These are phyloP conservation scores for Lentinula boryana DNA, from an alignment of 768 basidiomycete genomes.

Conservation along the genomic window DNA sequence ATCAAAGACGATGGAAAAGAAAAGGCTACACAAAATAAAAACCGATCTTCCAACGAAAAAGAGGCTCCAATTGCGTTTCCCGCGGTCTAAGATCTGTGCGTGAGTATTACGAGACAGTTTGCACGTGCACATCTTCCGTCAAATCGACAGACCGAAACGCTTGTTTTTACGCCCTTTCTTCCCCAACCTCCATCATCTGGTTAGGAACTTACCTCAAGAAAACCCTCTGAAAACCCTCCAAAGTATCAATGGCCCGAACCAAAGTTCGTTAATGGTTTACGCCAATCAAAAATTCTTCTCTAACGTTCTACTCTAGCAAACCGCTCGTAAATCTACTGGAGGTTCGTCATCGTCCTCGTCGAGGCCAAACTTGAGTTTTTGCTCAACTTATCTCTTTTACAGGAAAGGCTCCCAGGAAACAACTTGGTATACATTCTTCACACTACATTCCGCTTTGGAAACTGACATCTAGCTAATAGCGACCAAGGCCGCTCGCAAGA, in stretches of 20 bases:
- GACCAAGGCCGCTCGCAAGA: constrained; percentile 93
- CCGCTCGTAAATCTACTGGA: constrained; percentile 98
- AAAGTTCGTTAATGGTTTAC: constrained; percentile 45
- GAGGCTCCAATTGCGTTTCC: constrained; percentile 1
- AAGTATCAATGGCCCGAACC: constrained; percentile 72
- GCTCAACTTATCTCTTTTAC: constrained; percentile 9
- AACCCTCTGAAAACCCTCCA: constrained; percentile 15
- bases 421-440: constrained; percentile 36
- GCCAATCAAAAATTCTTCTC: constrained; percentile 10
- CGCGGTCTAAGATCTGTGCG: constrained; percentile 3
- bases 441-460: background rate
- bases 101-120: background rate
- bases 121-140: constrained; percentile 4
- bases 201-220: constrained; percentile 17
- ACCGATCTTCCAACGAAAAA: constrained; percentile 3
- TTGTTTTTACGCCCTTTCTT: constrained; percentile 21
- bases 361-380: constrained; percentile 8
- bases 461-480: constrained; percentile 26
- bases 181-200: constrained; percentile 30
- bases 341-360: constrained; percentile 42
- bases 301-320: constrained; percentile 62
- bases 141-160: background rate
- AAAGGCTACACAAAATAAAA: background rate
- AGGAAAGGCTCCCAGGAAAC: constrained; percentile 91
- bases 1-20: background rate